Evolutionary conservation across 129 eudicot species (phyloP), one percentile per base, ranked within the genome.

Genomic region (Flaveria bidentis): DNA sequence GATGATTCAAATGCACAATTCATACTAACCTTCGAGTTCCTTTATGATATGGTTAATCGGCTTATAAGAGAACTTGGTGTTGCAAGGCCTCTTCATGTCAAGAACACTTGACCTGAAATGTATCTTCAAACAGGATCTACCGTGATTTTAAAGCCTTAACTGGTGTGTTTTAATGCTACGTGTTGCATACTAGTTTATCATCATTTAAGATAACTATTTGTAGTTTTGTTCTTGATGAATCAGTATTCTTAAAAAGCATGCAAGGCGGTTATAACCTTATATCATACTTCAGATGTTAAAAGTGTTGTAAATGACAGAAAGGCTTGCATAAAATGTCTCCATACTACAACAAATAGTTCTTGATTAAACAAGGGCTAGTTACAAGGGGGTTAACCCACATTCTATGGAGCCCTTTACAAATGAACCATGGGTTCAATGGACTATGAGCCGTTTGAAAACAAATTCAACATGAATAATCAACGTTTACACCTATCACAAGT

Each of bases 1-100:
- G 97, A 86, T 13, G 97, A 91, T 45, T 76, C 89, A 36, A 94
- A 94, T 76, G 80, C 88, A 9, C 96, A 91, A 61, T 49, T 69
- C 11, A 82, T 68, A 66, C 89, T 89, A 4, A 89, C 89, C 46
- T 95, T 91, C 49, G 96, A 95, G 61, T 89, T 86, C 67, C 89
- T 91, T 47, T 89, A 89, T 71, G 88, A 75, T 42, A 53, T 89
- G 78, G 90, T 95, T 9, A 81, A 86, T 58, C 91, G 78, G 25
- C 90, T 91, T 20, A 20, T 20, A 51, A 81, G 92, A 77, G 87
- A 85, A 26, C 90, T 91, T 57, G 89, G 90, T 17, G 87, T 81
- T 49, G 83, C 82, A 63, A 86, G 85, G 39, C 96, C 99, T 25
- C 96, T 95, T 39, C 86, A 78, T 62, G 75, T 69, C 74, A 90